Conservation (phyloP, 108 stramenopile genomes). For the Fragilaria radians region DNA sequence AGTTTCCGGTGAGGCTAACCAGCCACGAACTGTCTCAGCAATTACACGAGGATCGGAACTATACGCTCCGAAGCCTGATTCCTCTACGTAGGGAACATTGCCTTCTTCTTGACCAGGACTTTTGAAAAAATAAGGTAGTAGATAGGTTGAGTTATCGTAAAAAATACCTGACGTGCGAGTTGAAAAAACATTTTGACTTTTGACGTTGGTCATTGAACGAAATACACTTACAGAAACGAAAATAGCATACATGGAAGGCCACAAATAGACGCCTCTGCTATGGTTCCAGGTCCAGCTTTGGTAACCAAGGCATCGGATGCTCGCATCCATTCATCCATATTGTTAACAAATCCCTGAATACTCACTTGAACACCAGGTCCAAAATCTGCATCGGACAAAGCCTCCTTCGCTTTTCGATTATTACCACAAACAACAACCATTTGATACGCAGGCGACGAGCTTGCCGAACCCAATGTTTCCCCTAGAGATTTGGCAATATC, state of each 20-base stretch:
- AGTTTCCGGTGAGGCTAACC: conserved; percentile 57
- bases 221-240: conserved; percentile 50
- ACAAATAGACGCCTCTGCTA: conserved; percentile 91
- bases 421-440: conserved; percentile 97
- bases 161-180: no score
- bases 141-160: no score
- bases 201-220: not conserved
- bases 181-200: no score
- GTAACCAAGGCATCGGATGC: conserved; percentile 82
- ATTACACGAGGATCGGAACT: conserved; percentile 63
- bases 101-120: conserved; percentile 95
- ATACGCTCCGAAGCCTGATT: conserved; percentile 88
- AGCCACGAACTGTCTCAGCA: conserved; percentile 74
- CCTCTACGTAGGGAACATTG: conserved; percentile 85
- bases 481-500: conserved; percentile 69
- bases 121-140: conserved; percentile 2
- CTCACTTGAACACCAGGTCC: conserved; percentile 43
- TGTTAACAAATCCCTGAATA: conserved; percentile 86
- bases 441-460: conserved; percentile 36
- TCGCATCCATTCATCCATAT: conserved; percentile 96
- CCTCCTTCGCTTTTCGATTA: conserved; percentile 61
- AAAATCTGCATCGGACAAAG: conserved; percentile 37
- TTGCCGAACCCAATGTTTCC: conserved; percentile 33
- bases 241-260: conserved; percentile 92
- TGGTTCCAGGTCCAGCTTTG: conserved; percentile 95